phyloP scores from a whole-genome alignment of 1,139 yeast genomes.

The Candida buenavistaensis region DNA sequence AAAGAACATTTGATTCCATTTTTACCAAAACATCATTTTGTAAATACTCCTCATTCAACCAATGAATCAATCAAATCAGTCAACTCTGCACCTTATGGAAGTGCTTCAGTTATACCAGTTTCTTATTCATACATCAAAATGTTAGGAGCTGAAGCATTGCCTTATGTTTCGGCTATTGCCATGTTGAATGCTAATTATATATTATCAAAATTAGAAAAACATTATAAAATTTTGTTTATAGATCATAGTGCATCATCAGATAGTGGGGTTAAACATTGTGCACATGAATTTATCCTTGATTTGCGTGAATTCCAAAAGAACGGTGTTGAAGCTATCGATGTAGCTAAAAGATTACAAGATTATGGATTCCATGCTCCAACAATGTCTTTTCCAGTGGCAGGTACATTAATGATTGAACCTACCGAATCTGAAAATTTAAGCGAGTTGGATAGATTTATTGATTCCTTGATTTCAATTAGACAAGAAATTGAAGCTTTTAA shows the following conservation, averaged over 20 bases:
- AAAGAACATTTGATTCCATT: constrained; percentile 77
- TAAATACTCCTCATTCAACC: constrained; percentile 56
- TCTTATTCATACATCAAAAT: constrained; percentile 93
- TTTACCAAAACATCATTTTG: constrained; percentile 76
- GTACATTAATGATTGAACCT: constrained; percentile 97
- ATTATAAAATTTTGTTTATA: constrained; percentile 76
- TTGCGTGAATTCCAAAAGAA: constrained; percentile 77
- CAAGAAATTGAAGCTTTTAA: constrained; percentile 78
- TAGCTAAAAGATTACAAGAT: constrained; percentile 95
- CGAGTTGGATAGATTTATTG: constrained; percentile 89
- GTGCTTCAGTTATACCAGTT: constrained; percentile 90
- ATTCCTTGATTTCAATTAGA: constrained; percentile 81
- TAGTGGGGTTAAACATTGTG: constrained; percentile 73
- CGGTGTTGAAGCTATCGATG: constrained; percentile 92
- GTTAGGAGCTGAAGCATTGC: constrained; percentile 84
- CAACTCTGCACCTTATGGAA: constrained; percentile 93
- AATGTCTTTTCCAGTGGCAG: constrained; percentile 97
- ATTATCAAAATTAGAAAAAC: constrained; percentile 71
- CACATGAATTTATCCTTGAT: constrained; percentile 94
- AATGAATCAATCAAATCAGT: constrained; percentile 70
- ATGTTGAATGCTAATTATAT: constrained; percentile 94
- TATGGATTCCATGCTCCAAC: constrained; percentile 99
- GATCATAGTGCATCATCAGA: constrained; percentile 38
- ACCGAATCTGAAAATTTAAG: constrained; percentile 90
- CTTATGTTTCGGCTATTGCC: constrained; percentile 83